Evolutionary conservation across 2,329 filamentous ascomycete species (phyloP), one percentile per base, ranked within the genome.

Genomic region (Macroventuria anomochaeta): DNA sequence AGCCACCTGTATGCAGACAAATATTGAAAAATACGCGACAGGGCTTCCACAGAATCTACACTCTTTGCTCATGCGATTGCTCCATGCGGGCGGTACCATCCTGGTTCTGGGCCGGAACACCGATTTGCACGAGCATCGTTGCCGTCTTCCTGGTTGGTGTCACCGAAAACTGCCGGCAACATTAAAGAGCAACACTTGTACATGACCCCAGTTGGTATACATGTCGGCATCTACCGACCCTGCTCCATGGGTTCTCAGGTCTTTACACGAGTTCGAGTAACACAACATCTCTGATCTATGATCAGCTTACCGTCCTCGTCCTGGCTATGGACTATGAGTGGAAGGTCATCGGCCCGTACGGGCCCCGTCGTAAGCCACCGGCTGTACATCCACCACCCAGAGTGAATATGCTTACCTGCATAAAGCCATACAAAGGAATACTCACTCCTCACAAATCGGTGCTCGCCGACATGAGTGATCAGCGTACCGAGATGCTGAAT

Each of bases 41-140:
- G 17, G 34, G 26, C 34, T 39, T 13, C 29, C 20, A 36, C 8
- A 18, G 11, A 11, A 17, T 37, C 18, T 8, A 8, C 23, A 8
- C 23, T 5, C 23, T 25, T 25, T 29, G 36, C 41, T 15, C 29
- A 26, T 31, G 21, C 29, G 25, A 25, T 20, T n/a, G 8, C 2
- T 36, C 43, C 13, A 33, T 13, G 23, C 10, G 11, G 23, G 12
- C 25, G 31, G 11, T 34, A 37, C 11, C 25, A 7, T 32, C 31
- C 42, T 32, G 25, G 21, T 12, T 18, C 13, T 17, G 12, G 12
- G 3, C 41, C 11, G 29, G 39, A 34, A 15, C n/a, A 31, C 17
- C 7, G 44, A 29, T 44, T 39, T 49, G 39, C 46, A 44, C 34
- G 28, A 46, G 44, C 44, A 40, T 36, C 28, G 5, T 31, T 36